phyloP scores from a whole-genome alignment of 2,329 filamentous ascomycete genomes.

The Aspergillus flavus region DNA sequence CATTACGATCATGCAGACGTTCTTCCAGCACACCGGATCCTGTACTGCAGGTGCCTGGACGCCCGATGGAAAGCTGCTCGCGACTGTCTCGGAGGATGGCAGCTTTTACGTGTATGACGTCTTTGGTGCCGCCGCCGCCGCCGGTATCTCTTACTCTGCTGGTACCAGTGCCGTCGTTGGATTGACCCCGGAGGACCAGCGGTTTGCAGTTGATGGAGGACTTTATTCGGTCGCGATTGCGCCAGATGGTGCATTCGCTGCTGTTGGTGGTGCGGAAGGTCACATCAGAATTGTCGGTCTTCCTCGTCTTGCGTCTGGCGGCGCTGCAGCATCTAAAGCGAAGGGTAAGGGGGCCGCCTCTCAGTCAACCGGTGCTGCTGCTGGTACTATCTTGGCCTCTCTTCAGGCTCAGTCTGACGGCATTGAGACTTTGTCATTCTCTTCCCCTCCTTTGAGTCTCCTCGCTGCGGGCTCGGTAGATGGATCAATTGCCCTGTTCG shows the following conservation, averaged over 20 bases:
- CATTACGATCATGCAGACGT: slow-evolving; percentile 83
- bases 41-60: slow-evolving; percentile 93
- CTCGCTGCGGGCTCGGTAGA: slow-evolving; percentile 67
- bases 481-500: slow-evolving; percentile 78
- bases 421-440: slow-evolving; percentile 74
- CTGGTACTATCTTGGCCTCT: slow-evolving; percentile 76
- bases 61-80: slow-evolving; percentile 80
- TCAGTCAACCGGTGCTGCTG: slow-evolving; percentile 46
- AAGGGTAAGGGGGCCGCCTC: slow-evolving; percentile 52
- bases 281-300: slow-evolving; percentile 83
- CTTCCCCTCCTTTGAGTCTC: slow-evolving; percentile 61
- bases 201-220: slow-evolving; percentile 89
- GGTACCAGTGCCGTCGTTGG: slow-evolving; percentile 70
- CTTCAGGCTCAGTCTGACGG: slow-evolving; percentile 77
- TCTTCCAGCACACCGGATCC: slow-evolving; percentile 83
- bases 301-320: slow-evolving; percentile 59
- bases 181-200: slow-evolving; percentile 78
- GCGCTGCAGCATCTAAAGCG: slow-evolving; percentile 48
- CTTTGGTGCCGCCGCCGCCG: slow-evolving; percentile 74
- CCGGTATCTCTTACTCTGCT: slow-evolving; percentile 58
- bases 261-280: slow-evolving; percentile 85
- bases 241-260: slow-evolving; percentile 76
- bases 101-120: slow-evolving; percentile 92
- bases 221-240: slow-evolving; percentile 86
- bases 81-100: slow-evolving; percentile 85